Conservation (phyloP, 129 eudicot species). For the Saussurea involucrata region DNA sequence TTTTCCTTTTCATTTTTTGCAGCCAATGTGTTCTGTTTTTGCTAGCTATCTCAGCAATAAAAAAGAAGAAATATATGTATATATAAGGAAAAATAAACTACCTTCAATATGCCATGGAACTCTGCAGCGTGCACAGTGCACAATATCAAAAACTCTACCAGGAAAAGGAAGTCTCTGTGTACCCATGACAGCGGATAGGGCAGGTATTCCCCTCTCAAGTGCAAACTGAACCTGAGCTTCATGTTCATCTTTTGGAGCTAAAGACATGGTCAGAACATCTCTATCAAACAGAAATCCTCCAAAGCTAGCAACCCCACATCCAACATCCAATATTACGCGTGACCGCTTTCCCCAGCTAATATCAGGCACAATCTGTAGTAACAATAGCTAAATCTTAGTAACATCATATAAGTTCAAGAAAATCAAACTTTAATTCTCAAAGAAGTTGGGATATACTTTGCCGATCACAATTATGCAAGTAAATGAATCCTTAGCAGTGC, state of each 20-base stretch:
- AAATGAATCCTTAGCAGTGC: background rate
- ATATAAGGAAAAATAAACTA: constrained; percentile 1
- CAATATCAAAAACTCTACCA: constrained; percentile 74
- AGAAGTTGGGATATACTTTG: background rate
- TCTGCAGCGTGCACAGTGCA: constrained; percentile 91
- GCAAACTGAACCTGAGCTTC: constrained; percentile 97
- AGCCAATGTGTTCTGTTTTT: background rate
- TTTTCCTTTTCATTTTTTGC: background rate
- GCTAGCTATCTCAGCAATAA: background rate
- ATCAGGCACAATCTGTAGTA: constrained; percentile 53
- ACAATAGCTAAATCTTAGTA: constrained; percentile 1
- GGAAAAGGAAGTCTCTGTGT: constrained; percentile 85
- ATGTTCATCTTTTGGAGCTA: constrained; percentile 94
- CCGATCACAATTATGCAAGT: background rate
- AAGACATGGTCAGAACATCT: constrained; percentile 80
- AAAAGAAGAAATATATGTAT: background rate
- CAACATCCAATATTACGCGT: constrained; percentile 88
- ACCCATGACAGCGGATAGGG: constrained; percentile 92
- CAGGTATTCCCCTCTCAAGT: constrained; percentile 90
- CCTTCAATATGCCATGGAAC: constrained; percentile 98
- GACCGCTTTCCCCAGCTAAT: constrained; percentile 79
- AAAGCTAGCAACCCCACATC: constrained; percentile 98
- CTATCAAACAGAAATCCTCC: constrained; percentile 85
- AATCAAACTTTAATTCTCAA: background rate
- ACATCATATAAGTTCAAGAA: background rate